phyloP scores from a whole-genome alignment of 305 asterid species.

The Rubia tinctorum region DNA sequence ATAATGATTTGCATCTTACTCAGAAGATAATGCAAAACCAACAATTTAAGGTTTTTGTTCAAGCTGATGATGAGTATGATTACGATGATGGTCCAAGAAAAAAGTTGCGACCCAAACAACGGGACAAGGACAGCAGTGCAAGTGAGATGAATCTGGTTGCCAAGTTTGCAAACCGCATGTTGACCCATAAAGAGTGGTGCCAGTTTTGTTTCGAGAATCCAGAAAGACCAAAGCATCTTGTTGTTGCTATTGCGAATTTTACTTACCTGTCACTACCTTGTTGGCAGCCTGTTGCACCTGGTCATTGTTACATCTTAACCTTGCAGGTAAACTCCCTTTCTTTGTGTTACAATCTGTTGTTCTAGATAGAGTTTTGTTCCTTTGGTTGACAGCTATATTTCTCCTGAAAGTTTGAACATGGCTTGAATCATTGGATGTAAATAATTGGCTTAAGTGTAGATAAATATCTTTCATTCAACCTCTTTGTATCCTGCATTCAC shows the following conservation, averaged over 20 bases:
- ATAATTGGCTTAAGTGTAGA: no score
- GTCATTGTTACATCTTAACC: conserved; percentile 88
- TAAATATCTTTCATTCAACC: no score
- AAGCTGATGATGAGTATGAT: conserved; percentile 94
- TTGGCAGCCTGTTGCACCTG: conserved; percentile 70
- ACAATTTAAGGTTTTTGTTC: conserved; percentile 49
- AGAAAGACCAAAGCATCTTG: conserved; percentile 79
- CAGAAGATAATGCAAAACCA: conserved; percentile 60
- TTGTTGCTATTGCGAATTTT: conserved; percentile 77
- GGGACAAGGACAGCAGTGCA: conserved; percentile 35
- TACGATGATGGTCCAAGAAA: conserved; percentile 76
- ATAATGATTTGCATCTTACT: conserved; percentile 81
- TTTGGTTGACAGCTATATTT: not conserved
- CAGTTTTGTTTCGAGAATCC: conserved; percentile 88
- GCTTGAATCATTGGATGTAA: not conserved
- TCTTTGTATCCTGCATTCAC: no score
- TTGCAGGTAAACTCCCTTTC: conserved; percentile 55
- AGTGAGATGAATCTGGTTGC: conserved; percentile 47
- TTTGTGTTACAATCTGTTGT: not conserved
- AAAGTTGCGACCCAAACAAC: conserved; percentile 61
- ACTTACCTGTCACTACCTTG: conserved; percentile 80
- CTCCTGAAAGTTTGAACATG: not conserved
- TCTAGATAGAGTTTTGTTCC: not conserved
- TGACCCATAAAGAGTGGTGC: conserved; percentile 88
- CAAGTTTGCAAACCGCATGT: conserved; percentile 50